These are phyloP conservation scores for Dactylellina leptospora DNA, from an alignment of 2,329 filamentous ascomycete genomes.

Conservation along the genomic window DNA sequence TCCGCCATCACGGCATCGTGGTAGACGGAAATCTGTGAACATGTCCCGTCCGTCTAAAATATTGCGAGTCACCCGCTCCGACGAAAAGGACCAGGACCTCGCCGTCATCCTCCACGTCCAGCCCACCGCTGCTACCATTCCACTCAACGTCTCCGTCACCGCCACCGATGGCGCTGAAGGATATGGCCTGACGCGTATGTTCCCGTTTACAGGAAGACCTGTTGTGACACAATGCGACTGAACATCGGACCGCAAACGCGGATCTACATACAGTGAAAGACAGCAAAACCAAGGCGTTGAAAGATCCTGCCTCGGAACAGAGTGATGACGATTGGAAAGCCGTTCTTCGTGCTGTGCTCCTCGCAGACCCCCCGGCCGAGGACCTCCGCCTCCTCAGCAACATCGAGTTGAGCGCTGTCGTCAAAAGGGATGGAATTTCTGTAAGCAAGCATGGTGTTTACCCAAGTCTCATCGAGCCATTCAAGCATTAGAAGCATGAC, in stretches of 20 bases:
- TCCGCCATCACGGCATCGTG: no score
- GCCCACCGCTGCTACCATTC: constrained; percentile 47
- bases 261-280: constrained; percentile 31
- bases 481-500: no score
- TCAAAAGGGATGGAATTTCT: constrained; percentile 43
- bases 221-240: no score
- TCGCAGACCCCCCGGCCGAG: constrained; percentile 32
- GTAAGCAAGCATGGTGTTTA: no score
- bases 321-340: constrained; percentile 51
- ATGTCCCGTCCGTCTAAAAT: constrained; percentile 43
- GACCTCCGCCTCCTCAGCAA: constrained; percentile 29
- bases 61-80: constrained; percentile 38
- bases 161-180: constrained; percentile 49
- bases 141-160: constrained; percentile 40
- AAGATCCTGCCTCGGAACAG: constrained; percentile 41
- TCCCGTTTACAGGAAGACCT: not conserved
- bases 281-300: constrained; percentile 40
- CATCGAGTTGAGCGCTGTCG: constrained; percentile 38
- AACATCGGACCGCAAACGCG: not conserved
- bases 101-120: constrained; percentile 46
- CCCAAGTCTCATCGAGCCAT: no score
- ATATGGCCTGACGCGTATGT: constrained; percentile 40
- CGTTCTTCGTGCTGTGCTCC: constrained; percentile 40
- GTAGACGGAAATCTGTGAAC: no score
- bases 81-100: constrained; percentile 26